These are phyloP conservation scores for Myriosclerotinia duriaeana DNA, from an alignment of 2,329 filamentous ascomycete genomes.

Conservation along the genomic window DNA sequence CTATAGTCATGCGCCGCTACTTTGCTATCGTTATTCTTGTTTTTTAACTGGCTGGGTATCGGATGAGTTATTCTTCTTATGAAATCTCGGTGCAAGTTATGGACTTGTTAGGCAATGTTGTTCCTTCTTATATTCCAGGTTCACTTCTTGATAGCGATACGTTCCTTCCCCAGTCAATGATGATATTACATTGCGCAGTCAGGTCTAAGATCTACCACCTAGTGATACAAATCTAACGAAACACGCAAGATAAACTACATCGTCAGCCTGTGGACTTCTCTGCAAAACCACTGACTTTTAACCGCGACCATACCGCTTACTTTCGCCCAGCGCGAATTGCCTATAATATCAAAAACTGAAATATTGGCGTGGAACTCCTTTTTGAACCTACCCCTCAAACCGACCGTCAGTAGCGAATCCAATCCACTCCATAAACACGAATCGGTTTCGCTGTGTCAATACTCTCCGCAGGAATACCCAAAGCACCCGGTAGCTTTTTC, in stretches of 20 bases:
- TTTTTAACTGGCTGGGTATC: too few relatives aligned
- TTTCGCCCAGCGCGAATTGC: not conserved
- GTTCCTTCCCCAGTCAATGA: too few relatives aligned
- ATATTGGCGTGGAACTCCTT: not conserved
- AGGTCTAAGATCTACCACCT: not conserved
- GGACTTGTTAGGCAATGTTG: too few relatives aligned
- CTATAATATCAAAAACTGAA: not conserved
- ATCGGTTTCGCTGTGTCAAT: not conserved
- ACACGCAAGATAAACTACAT: not conserved
- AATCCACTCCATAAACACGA: not conserved
- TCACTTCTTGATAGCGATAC: too few relatives aligned
- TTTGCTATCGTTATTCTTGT: too few relatives aligned
- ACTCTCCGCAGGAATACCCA: not conserved
- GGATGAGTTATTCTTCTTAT: too few relatives aligned
- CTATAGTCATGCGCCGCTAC: too few relatives aligned
- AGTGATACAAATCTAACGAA: not conserved
- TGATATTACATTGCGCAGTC: too few relatives aligned
- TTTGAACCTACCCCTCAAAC: not conserved
- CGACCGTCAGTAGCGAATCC: not conserved
- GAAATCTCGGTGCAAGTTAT: too few relatives aligned
- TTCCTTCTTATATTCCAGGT: too few relatives aligned
- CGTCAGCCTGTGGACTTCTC: too few relatives aligned
- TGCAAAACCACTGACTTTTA: not conserved
- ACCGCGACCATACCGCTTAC: not conserved
- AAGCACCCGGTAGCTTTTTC: not conserved